Base-by-base conservation (phyloP, 768 basidiomycete species). In the Clavaria fumosa region DNA sequence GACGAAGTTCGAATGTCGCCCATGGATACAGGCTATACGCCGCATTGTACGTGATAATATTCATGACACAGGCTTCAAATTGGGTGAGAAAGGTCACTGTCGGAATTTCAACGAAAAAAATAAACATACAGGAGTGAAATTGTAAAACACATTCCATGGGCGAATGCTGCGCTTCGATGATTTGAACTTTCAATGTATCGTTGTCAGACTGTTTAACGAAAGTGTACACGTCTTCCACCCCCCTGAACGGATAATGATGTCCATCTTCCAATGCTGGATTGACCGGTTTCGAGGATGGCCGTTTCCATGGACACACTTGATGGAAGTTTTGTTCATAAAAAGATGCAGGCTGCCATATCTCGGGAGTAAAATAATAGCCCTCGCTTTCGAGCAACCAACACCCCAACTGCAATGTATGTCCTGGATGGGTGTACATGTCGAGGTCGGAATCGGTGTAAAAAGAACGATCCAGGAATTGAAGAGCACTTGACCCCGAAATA, bases 401-500 rank as follows among this genome's bases (percentile, higher is more conserved):
- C 0, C 55, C 58, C 4, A 72, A 50, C 17, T 54, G 52, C 9
- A 40, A 31, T 27, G 53, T 48, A 23, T 50, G 46, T 0, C 50
- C 47, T 2, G 58, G 54, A 5, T 61, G 52, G 11, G 58, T 52
- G 46, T 73, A 73, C 3, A 74, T 26, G 38, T 75, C 72, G 5
- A 75, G 59, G 43, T 74, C 71, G 0, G 70, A 58, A 3, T 56
- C 57, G 3, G 58, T 52, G 42, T 69, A 72, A 24, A 52, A 51
- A 0, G 54, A 44, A 12, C 68, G 47, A 34, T 66, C 63, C 28
- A 75, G 56, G 44, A 71, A 69, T 35, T 74, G 71, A 2, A 72
- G 58, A 0, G 69, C 70, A 19, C 53, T 56, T 0, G 71, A 72
- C 7, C 72, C 72, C 3, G 72, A 73, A 14, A 75, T 62, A 17